Evolutionary conservation across 768 basidiomycete genomes (phyloP), one percentile per base, ranked within the genome.

Genomic region (Trametes cubensis): DNA sequence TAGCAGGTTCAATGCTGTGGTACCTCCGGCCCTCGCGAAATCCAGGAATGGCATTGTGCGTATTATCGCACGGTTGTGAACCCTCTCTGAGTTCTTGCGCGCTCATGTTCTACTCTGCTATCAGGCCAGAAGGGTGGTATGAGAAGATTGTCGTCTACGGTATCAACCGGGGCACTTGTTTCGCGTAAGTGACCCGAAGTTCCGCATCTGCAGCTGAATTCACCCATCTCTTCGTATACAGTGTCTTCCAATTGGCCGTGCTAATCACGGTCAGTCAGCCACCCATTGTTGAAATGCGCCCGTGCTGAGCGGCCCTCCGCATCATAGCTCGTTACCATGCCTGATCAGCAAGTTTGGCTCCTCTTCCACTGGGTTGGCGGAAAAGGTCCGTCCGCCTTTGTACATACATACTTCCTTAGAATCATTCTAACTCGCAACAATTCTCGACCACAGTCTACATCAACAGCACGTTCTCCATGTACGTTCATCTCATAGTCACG

Each of bases 391-490:
- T 55, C 25, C 28, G 5, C 45, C 1, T 8, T 7, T 18, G 3
- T 28, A 4, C 40, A 11, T 34, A 23, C 21, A 3, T 6, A 2
- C 38, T 13, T 8, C 1, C n/a, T 54, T 40, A 8, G 13, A 21
- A 15, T 47, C 40, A n/a, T 6, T 23, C 52, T n/a, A 34, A 39
- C 39, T 39, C 26, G 26, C 11, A 25, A 39, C 11, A 25, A 7
- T 21, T 13, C 38, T 51, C 13, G 23, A 47, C 20, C 1, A 17
- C 42, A 68, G 62, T 67, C 20, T 70, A 70, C 61, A 51, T 62
- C 52, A 70, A 68, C 51, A 70, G 65, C 51, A 23, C 65, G 21
- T 51, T 67, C 14, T 58, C 63, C 26, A 70, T 68, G 69, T 65
- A 42, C 28, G 66, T 58, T 8, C 7, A 28, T 8, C 17, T n/a